A percentile compares a stretch with the other conserved stretches of the same genome.
These are phyloP conservation scores for Colletotrichum graminicola DNA, from an alignment of 2,329 filamentous ascomycete genomes.

Conservation along the genomic window DNA sequence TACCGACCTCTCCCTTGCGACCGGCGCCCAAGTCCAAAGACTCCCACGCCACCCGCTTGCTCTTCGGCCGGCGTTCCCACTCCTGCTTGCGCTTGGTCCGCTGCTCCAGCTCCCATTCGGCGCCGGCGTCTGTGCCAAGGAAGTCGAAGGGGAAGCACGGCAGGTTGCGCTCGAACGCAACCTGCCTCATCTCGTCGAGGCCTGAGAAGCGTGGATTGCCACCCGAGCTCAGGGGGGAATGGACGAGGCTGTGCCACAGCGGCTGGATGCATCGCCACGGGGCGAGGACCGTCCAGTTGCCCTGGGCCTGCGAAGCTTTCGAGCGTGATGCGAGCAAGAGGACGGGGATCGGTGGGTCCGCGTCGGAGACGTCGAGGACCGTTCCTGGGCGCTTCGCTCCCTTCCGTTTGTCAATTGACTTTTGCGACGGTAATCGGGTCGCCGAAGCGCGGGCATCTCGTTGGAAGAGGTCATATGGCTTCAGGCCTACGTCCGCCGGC, in stretches of 20 bases:
- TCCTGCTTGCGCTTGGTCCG: constrained; percentile 68
- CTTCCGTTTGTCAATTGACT: constrained; percentile 83
- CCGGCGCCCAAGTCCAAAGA: constrained; percentile 79
- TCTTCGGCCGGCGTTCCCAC: constrained; percentile 85
- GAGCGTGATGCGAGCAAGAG: constrained; percentile 74
- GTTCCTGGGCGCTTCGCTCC: constrained; percentile 72
- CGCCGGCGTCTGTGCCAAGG: constrained; percentile 82
- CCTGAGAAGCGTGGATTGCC: constrained; percentile 88
- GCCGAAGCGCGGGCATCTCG: constrained; percentile 74
- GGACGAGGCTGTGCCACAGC: constrained; percentile 88
- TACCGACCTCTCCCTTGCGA: constrained; percentile 84
- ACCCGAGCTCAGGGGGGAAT: constrained; percentile 82
- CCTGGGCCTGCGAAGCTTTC: constrained; percentile 65
- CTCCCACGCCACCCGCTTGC: constrained; percentile 82
- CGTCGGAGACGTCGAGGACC: constrained; percentile 66
- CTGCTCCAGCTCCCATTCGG: constrained; percentile 80
- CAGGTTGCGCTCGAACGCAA: constrained; percentile 81
- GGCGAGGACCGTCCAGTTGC: constrained; percentile 84
- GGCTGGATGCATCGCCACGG: constrained; percentile 92
- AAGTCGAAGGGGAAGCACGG: constrained; percentile 92
- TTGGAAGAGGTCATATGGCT: constrained; percentile 73
- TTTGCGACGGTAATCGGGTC: constrained; percentile 78
- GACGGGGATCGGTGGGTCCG: constrained; percentile 83
- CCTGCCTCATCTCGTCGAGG: constrained; percentile 81
- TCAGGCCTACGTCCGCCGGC: constrained; percentile 69